phyloP scores from a whole-genome alignment of 2,329 filamentous ascomycete species.

The Coniochaeta sp. region DNA sequence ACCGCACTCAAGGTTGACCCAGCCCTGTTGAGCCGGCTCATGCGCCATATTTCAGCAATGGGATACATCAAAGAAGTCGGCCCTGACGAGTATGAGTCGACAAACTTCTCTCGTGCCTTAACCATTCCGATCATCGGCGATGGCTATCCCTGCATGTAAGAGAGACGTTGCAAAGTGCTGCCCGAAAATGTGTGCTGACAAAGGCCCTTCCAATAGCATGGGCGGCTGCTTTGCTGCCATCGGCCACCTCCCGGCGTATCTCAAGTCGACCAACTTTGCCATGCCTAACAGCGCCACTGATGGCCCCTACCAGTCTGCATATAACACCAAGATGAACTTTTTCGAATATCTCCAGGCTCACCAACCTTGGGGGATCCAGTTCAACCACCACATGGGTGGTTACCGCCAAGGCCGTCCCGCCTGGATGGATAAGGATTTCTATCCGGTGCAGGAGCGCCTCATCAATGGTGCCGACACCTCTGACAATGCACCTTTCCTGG shows the following conservation, averaged over 20 bases:
- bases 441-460: conserved; percentile 21
- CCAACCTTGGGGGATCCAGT: conserved; percentile 21
- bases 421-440: conserved; percentile 21
- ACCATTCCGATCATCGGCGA: conserved; percentile 24
- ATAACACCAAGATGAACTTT: conserved; percentile 24
- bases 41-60: conserved; percentile 30
- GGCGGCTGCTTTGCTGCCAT: conserved; percentile 5
- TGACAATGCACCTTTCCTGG: conserved; percentile 4
- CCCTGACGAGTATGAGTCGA: conserved; percentile 26
- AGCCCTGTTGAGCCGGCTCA: conserved; percentile 20
- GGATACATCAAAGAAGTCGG: conserved; percentile 29
- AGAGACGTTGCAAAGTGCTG: background rate
- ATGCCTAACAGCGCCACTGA: conserved; percentile 18
- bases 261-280: conserved; percentile 18
- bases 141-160: conserved; percentile 20
- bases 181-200: background rate
- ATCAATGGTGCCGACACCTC: conserved; percentile 15
- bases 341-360: conserved; percentile 23
- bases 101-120: conserved; percentile 28
- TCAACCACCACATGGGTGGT: conserved; percentile 30
- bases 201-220: background rate
- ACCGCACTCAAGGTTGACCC: conserved; percentile 17
- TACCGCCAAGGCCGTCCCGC: conserved; percentile 20
- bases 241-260: conserved; percentile 16
- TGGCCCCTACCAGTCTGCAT: conserved; percentile 17